phyloP scores from a whole-genome alignment of 1,284 basidiomycete species.

The Apiotrichum mycotoxinovorans region DNA sequence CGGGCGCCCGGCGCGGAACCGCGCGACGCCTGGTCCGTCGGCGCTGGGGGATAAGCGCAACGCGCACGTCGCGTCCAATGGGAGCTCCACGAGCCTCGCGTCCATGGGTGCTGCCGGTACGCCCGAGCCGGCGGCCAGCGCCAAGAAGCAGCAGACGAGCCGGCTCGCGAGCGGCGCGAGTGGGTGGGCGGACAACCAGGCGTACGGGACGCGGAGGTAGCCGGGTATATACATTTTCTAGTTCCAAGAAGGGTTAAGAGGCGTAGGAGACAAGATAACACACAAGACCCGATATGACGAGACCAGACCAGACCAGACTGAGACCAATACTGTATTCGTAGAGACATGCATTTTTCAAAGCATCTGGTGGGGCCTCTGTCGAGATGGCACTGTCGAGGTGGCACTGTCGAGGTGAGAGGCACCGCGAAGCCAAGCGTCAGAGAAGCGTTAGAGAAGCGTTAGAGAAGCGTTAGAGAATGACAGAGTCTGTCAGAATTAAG shows the following conservation, averaged over 20 bases:
- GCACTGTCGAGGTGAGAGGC: too few relatives aligned
- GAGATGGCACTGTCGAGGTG: too few relatives aligned
- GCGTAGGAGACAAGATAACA: too few relatives aligned
- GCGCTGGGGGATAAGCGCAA: neutral
- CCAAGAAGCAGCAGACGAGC: neutral
- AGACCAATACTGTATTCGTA: slow-evolving; percentile 16
- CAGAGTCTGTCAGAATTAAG: too few relatives aligned
- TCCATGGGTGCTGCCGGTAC: neutral
- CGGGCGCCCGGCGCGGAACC: slow-evolving; percentile 10
- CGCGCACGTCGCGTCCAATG: neutral
- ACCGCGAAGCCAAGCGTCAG: too few relatives aligned
- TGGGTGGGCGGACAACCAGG: slow-evolving; percentile 2
- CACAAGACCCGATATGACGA: neutral
- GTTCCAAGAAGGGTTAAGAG: too few relatives aligned
- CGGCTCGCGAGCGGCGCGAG: neutral
- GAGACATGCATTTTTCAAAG: neutral
- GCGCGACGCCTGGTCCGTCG: neutral
- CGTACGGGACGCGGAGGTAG: slow-evolving; percentile 1
- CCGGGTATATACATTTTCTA: neutral
- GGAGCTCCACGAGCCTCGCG: neutral
- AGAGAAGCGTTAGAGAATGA: too few relatives aligned
- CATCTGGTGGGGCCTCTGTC: too few relatives aligned
- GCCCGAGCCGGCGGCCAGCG: neutral
- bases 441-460: too few relatives aligned
- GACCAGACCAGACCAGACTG: neutral